Percentiles rank a stretch among this genome's conserved stretches.
Conservation (phyloP, 768 basidiomycete genomes). For the Lactarius trivialis region DNA sequence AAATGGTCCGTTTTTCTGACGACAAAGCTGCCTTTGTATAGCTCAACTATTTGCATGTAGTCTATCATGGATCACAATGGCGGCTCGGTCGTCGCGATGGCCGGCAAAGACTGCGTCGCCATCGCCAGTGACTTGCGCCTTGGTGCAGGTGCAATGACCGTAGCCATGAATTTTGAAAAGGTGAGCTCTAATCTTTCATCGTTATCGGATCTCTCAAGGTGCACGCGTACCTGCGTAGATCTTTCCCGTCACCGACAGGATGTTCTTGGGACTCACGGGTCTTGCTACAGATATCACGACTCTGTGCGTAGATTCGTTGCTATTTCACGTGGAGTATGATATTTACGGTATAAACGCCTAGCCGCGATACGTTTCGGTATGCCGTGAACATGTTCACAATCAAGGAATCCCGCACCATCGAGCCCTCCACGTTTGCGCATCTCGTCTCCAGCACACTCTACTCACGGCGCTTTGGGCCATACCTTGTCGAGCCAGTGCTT, state of each 20-base stretch:
- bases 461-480: conserved; percentile 92
- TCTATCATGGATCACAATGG: conserved; percentile 93
- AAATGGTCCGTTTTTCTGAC: conserved; percentile 15
- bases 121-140: conserved; percentile 93
- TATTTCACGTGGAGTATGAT: background rate
- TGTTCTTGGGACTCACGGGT: conserved; percentile 88
- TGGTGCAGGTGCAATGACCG: conserved; percentile 79
- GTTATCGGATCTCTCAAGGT: background rate
- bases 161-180: conserved; percentile 93
- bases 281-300: conserved; percentile 92
- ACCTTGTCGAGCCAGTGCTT: conserved; percentile 94
- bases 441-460: conserved; percentile 94
- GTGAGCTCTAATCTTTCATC: conserved; percentile 36
- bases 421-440: conserved; percentile 93
- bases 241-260: conserved; percentile 88
- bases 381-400: conserved; percentile 99
- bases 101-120: conserved; percentile 96
- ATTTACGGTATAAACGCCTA: conserved; percentile 27
- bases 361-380: conserved; percentile 86
- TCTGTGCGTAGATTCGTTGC: conserved; percentile 45
- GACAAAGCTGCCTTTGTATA: background rate
- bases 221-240: conserved; percentile 48
- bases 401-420: conserved; percentile 96
- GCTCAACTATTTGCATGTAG: conserved; percentile 33
- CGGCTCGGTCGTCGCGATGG: conserved; percentile 99